Evolutionary conservation across 495 filamentous ascomycete species (phyloP).

Genomic region (Astrothelium macrocarpum): DNA sequence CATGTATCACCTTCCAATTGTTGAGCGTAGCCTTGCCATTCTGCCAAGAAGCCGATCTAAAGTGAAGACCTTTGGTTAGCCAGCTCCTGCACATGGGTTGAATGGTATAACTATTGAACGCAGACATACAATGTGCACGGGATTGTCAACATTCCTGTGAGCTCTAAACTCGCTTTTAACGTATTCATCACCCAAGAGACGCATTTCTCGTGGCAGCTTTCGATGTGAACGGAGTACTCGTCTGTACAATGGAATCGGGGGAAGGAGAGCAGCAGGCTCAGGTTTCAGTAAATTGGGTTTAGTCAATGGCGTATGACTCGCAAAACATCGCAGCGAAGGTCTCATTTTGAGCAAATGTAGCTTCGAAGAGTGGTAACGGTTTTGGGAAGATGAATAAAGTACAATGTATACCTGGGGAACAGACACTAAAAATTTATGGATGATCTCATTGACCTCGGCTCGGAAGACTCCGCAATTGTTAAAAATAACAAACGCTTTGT

Average conservation of each 20-base stretch:
- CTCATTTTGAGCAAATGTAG: background rate
- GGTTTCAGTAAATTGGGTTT: conserved; percentile 35
- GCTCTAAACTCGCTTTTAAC: conserved; percentile 83
- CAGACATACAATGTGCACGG: conserved; percentile 78
- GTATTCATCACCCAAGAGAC: conserved; percentile 80
- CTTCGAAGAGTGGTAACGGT: background rate
- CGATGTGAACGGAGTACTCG: conserved; percentile 79
- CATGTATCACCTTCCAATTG: conserved; percentile 77
- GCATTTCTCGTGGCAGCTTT: conserved; percentile 61
- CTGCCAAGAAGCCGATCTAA: conserved; percentile 87
- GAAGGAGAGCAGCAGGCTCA: conserved; percentile 65
- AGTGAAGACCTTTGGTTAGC: background rate
- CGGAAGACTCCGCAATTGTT: background rate
- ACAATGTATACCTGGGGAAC: too few species aligned
- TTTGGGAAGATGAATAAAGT: background rate
- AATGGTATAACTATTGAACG: background rate
- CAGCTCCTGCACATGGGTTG: background rate
- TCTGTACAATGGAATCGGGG: conserved; percentile 84
- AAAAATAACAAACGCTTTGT: too few species aligned
- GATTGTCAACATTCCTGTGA: conserved; percentile 77
- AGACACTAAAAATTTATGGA: background rate
- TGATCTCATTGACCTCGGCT: conserved; percentile 1
- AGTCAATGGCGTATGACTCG: background rate
- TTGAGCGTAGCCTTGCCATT: conserved; percentile 95
- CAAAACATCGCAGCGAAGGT: background rate